Evolutionary conservation across 495 filamentous ascomycete genomes (phyloP), one percentile per base, ranked within the genome.

Genomic region (Penicillium turbatum): DNA sequence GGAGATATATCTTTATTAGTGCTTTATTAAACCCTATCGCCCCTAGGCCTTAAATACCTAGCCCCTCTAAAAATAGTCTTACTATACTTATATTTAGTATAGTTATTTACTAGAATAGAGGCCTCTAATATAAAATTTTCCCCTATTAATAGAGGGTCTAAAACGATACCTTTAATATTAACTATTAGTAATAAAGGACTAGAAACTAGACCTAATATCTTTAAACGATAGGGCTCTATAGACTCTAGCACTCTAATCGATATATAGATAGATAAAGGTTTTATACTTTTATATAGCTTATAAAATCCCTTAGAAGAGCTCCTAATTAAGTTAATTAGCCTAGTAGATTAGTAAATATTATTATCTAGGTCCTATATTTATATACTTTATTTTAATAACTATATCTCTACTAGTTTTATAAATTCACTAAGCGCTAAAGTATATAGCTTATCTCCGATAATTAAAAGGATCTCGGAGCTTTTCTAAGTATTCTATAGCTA

Each of bases 401-500:
- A 16, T 36, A 24, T 48, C 17, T 1, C 40, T 11, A 5, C 35
- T 60, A 93, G 90, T 51, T 99, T 99, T 69, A 86, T 97, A 62
- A 89, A 95, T 55, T 95, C 90, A 6, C 72, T 99, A 24, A 87
- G 83, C 46, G 91, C 89, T 51, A 95, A 88, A 74, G 84, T 95
- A 24, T 87, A 95, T 68, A 82, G 87, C 13, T 84, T 82, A 11
- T 92, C 95, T 8, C 84, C 92, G 1, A 86, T 86, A 37, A 86
- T 92, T 60, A 88, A 95, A 17, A 87, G 82, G 57, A 83, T 97
- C 19, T 86, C 91, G 5, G 76, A 76, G 13, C 73, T 95, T 17
- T 97, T 96, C 66, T 93, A 99, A 70, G 89, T 95, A 34, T 99
- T 97, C 63, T 99, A 99, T 67, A 74, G 77, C 30, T 84, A 84